These are phyloP conservation scores for Mycena epipterygia DNA, from an alignment of 768 basidiomycete species.

Conservation along the genomic window DNA sequence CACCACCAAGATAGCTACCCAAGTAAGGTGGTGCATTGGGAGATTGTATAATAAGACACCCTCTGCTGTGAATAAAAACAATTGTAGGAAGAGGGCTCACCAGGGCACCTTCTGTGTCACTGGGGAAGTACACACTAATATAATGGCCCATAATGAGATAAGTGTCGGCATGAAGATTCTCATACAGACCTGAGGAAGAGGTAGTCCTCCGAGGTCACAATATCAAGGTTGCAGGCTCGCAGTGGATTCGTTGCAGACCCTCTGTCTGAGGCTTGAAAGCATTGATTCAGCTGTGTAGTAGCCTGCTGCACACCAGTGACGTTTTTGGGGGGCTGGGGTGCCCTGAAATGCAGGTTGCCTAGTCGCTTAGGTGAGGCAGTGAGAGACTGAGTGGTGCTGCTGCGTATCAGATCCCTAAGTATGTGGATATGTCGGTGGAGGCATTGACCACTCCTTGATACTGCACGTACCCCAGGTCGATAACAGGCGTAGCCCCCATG, in stretches of 20 bases:
- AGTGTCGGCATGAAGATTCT: neutral
- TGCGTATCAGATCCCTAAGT: neutral
- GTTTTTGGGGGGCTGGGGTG: constrained; percentile 31
- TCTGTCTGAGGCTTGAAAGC: constrained; percentile 38
- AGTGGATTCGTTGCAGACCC: constrained; percentile 36
- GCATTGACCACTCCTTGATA: neutral
- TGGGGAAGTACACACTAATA: constrained; percentile 36
- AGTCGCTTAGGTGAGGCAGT: constrained; percentile 21
- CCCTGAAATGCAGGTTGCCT: constrained; percentile 34
- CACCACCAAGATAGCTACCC: neutral
- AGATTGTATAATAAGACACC: neutral
- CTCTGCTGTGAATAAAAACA: constrained; percentile 39
- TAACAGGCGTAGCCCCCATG: neutral
- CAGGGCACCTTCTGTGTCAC: constrained; percentile 28
- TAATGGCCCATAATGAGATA: neutral
- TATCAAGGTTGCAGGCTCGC: neutral
- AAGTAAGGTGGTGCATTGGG: neutral
- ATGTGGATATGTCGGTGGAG: neutral
- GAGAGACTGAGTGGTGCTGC: neutral
- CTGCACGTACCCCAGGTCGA: neutral
- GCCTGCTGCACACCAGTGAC: constrained; percentile 31
- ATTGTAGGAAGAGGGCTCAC: constrained; percentile 33
- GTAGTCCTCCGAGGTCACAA: constrained; percentile 25
- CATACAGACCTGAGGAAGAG: constrained; percentile 22
- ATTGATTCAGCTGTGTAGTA: constrained; percentile 30